Base-by-base conservation (phyloP, 1,284 basidiomycete genomes). In the Puccinia polysora region DNA sequence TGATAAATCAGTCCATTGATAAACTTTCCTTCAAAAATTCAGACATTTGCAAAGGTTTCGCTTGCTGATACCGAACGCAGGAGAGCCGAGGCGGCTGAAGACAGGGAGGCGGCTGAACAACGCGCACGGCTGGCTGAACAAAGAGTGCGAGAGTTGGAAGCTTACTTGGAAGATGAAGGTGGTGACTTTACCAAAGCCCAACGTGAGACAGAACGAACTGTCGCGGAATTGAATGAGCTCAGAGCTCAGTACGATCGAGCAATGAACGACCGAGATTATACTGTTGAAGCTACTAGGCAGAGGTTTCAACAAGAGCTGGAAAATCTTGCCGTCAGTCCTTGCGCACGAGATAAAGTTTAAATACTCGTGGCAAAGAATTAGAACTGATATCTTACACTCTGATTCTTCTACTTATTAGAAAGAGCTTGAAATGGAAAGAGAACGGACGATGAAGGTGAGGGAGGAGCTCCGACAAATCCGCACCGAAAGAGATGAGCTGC, bases 381-480 rank as follows among this genome's bases (percentile, higher is more conserved):
- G n/a, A n/a, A n/a, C n/a, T n/a, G n/a, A n/a, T n/a, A n/a, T n/a
- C n/a, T n/a, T n/a, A n/a, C n/a, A n/a, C n/a, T n/a, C n/a, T n/a
- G n/a, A n/a, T 34, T 43, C 75, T 36, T 62, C 67, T 18, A 40
- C 49, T 43, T 63, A 74, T 8, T 49, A 74, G 55, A 75, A 69
- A 36, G 76, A 77, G 58, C 65, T 74, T 2, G 73, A 77, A 52
- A 73, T 64, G 38, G 74, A 77, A 55, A 68, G 75, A 32, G 53
- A 73, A 32, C 38, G 65, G 30, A 58, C 74, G 30, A 59, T 64
- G 63, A 68, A 63, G 32, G 58, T 63, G 6, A 59, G 74, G 20
- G 89, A 91, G 77, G 89, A 91, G 74, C 88, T 87, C 76, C 84
- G 88, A 70, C 88, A 88, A 77, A 82, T 87, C 43, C 86, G 88